Percentiles rank a stretch among this genome's conserved stretches.
Conservation (phyloP, 179 eudicot genomes). For the Beta corolliflora region DNA sequence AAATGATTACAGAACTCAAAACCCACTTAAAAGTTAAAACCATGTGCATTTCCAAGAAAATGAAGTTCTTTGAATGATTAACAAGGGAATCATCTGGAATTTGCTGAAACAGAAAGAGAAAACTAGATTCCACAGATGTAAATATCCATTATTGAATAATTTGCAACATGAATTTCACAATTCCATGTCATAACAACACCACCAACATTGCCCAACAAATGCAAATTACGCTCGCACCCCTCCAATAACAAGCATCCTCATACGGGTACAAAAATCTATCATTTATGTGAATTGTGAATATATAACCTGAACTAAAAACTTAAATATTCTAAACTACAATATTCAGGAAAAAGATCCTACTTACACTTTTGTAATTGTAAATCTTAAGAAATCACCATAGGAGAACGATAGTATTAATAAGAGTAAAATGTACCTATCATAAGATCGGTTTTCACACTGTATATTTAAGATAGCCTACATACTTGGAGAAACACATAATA, state of each 20-base stretch:
- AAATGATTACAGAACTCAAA: background rate
- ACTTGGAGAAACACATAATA: background rate
- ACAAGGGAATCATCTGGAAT: too few species aligned
- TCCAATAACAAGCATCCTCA: background rate
- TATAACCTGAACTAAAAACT: too few species aligned
- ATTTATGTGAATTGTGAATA: background rate
- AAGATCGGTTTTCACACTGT: background rate
- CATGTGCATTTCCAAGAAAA: background rate
- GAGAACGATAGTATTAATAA: background rate
- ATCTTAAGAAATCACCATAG: background rate
- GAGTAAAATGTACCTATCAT: background rate
- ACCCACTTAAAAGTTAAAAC: background rate
- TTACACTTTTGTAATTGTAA: background rate
- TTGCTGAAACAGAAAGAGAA: too few species aligned
- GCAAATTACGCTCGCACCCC: background rate
- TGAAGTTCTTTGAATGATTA: too few species aligned
- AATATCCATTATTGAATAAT: background rate
- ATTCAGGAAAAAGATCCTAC: too few species aligned
- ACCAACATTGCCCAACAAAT: background rate
- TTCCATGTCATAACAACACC: too few species aligned
- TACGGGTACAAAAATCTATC: too few species aligned
- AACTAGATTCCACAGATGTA: too few species aligned
- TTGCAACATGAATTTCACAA: background rate
- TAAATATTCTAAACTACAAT: too few species aligned
- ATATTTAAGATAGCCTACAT: too few species aligned